These are phyloP conservation scores for Globisporangium emineosum DNA, from an alignment of 352 stramenopile species.

Conservation along the genomic window DNA sequence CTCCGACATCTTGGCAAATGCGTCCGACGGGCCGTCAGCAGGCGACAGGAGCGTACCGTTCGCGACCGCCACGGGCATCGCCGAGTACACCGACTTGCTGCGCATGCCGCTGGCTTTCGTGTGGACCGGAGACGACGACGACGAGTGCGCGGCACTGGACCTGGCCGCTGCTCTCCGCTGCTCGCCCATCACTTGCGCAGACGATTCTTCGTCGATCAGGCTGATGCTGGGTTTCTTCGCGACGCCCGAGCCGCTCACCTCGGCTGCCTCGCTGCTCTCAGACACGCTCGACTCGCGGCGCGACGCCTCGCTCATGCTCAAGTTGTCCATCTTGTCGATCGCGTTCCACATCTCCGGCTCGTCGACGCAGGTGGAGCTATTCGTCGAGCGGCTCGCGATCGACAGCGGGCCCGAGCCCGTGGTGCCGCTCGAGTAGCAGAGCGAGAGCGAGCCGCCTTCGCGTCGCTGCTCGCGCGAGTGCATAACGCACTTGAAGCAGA, in stretches of 20 bases:
- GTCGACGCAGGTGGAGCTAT: slow-evolving; percentile 2
- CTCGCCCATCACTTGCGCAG: background rate
- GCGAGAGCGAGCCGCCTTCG: background rate
- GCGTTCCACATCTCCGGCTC: slow-evolving; percentile 3
- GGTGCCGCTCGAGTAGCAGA: background rate
- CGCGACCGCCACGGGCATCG: background rate
- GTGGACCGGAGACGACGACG: background rate
- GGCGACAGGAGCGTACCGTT: background rate
- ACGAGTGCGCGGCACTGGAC: background rate
- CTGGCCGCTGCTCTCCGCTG: background rate
- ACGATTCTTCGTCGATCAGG: background rate
- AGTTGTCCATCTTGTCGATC: slow-evolving; percentile 1
- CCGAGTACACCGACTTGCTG: slow-evolving; percentile 3
- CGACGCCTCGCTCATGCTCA: background rate
- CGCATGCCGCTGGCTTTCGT: background rate
- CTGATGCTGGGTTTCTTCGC: background rate
- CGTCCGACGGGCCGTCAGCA: background rate
- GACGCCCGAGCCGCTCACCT: no score
- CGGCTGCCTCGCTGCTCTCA: background rate
- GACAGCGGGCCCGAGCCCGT: background rate
- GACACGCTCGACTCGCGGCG: background rate
- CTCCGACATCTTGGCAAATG: slow-evolving; percentile 11
- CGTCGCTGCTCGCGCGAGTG: slow-evolving; percentile 15
- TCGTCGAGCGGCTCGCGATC: slow-evolving; percentile 8
- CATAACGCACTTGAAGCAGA: slow-evolving; percentile 25